Conservation (phyloP, 1,284 basidiomycete species). For the Moniliella sp. region DNA sequence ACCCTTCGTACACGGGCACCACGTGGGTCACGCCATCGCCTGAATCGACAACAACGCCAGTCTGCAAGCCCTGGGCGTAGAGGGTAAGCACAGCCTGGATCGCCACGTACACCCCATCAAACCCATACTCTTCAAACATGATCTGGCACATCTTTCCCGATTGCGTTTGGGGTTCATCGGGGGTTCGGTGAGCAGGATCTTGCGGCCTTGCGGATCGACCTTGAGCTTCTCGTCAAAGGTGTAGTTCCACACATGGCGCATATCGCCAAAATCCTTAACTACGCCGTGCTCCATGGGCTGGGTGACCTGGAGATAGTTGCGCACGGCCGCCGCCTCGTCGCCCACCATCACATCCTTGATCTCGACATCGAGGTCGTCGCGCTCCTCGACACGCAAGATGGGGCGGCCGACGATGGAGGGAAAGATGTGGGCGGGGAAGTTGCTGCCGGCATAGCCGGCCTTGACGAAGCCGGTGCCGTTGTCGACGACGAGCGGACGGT, state of each 20-base stretch:
- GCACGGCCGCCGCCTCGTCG: slow-evolving; percentile 76
- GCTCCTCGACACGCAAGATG: slow-evolving; percentile 89
- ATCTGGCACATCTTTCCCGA: slow-evolving; percentile 82
- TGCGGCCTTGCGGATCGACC: slow-evolving; percentile 64
- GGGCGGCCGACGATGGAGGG: slow-evolving; percentile 88
- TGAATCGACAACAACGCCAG: slow-evolving; percentile 92
- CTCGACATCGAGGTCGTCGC: slow-evolving; percentile 44
- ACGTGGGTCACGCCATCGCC: slow-evolving; percentile 98
- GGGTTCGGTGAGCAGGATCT: slow-evolving; percentile 89
- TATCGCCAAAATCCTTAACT: slow-evolving; percentile 95
- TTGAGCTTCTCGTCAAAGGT: slow-evolving; percentile 88
- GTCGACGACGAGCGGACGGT: slow-evolving; percentile 67
- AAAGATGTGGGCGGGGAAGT: slow-evolving; percentile 96
- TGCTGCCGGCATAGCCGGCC: slow-evolving; percentile 58
- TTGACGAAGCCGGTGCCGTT: slow-evolving; percentile 89
- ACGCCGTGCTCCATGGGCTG: slow-evolving; percentile 99
- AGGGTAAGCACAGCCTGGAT: slow-evolving; percentile 95
- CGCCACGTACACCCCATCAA: slow-evolving; percentile 83
- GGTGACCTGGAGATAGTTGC: slow-evolving; percentile 82
- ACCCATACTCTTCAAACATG: slow-evolving; percentile 98
- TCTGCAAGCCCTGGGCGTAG: slow-evolving; percentile 90
- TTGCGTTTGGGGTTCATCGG: slow-evolving; percentile 96
- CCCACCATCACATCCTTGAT: slow-evolving; percentile 87
- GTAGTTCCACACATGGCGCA: slow-evolving; percentile 93
- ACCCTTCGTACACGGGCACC: slow-evolving; percentile 93